These are phyloP conservation scores for Gracilaria caudata DNA, from an alignment of 23 red algal species.

Conservation along the genomic window DNA sequence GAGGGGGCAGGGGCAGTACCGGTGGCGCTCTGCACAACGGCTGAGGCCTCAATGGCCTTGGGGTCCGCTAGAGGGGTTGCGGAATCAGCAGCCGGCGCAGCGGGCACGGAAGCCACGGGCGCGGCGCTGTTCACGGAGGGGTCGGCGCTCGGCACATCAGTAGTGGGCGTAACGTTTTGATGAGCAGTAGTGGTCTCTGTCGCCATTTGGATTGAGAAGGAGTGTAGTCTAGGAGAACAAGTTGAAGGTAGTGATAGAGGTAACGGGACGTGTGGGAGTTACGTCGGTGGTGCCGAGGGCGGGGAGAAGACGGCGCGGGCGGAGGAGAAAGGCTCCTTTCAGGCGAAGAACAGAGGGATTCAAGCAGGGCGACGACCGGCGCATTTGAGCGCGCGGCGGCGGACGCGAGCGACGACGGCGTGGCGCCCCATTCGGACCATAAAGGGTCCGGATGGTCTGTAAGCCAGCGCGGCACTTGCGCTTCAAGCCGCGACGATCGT, in stretches of 20 bases:
- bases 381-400: constrained; percentile 35
- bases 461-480: constrained; percentile 28
- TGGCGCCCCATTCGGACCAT: background rate
- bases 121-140: constrained; percentile 14
- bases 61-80: background rate
- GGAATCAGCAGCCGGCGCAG: background rate
- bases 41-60: background rate
- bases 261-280: background rate
- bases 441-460: background rate
- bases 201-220: background rate
- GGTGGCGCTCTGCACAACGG: background rate
- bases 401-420: constrained; percentile 20
- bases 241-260: background rate
- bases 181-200: constrained; percentile 14
- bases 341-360: background rate
- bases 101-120: constrained; percentile 3
- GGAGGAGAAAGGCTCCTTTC: constrained; percentile 11
- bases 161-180: background rate
- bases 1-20: background rate
- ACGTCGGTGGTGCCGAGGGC: background rate
- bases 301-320: background rate
- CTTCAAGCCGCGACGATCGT: constrained; percentile 4
- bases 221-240: background rate
- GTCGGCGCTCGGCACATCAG: constrained; percentile 17
- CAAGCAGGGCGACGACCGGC: background rate